These are phyloP conservation scores for Gentiana dahurica DNA, from an alignment of 257 asterid genomes.

Conservation along the genomic window DNA sequence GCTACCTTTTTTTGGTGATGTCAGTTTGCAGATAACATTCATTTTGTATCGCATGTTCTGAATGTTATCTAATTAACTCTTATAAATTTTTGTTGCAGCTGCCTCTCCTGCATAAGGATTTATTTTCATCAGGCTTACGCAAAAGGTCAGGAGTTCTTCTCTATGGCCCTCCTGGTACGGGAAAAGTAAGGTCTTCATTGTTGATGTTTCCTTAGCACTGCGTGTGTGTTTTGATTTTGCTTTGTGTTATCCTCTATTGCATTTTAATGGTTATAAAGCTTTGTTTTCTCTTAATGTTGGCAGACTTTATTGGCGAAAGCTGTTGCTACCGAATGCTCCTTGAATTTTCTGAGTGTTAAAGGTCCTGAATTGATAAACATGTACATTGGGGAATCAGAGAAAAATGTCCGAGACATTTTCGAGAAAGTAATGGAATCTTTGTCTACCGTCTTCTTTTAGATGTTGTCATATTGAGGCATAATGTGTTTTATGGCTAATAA, in stretches of 20 bases:
- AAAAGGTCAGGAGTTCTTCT: constrained; percentile 99
- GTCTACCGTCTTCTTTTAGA: not conserved
- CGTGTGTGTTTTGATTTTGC: not conserved
- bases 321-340: constrained; percentile 97
- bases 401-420: constrained; percentile 86
- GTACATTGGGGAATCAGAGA: constrained; percentile 99
- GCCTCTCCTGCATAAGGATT: constrained; percentile 91
- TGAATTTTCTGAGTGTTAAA: constrained; percentile 89
- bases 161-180: constrained; percentile 98
- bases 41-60: not conserved
- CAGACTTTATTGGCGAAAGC: constrained; percentile 95
- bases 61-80: constrained; percentile 12
- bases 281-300: too few species aligned
- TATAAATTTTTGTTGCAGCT: constrained; percentile 40
- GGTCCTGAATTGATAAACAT: constrained; percentile 97
- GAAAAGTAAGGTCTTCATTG: constrained; percentile 54
- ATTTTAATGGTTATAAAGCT: too few species aligned
- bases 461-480: not conserved
- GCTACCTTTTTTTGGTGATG: too few species aligned
- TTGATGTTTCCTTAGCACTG: constrained; percentile 1
- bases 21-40: not conserved
- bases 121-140: constrained; percentile 96
- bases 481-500: constrained; percentile 3
- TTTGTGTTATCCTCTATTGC: too few species aligned
- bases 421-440: constrained; percentile 55